Base-by-base conservation (phyloP, 331 rosid species). In the Erythrophleum ivorense region DNA sequence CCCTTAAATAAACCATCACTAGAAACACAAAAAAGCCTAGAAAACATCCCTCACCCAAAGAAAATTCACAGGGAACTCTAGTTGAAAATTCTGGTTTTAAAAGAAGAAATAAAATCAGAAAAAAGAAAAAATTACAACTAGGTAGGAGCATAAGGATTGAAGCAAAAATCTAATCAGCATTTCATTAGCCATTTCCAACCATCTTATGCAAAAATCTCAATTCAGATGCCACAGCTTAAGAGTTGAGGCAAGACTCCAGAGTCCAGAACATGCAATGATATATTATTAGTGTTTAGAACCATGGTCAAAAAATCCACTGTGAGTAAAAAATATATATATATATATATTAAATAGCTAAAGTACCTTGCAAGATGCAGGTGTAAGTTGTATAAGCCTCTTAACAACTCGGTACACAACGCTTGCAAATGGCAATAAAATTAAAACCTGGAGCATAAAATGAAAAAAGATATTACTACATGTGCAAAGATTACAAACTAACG, bases 321-420 rank as follows among this genome's bases (percentile, higher is more conserved):
- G 3, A 71, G 13, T 18, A 12, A 18, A 16, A 77, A 0, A 24
- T 24, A 24, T 24, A 24, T 24, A 24, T 24, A 1, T 24, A 24
- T 24, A 75, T 2, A 31, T 12, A 45, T 21, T 46, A 72, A 41
- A 21, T 48, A 48, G 75, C 19, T 31, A 80, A 76, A 70, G 63
- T 88, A 95, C 99, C 96, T 88, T 95, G 90, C 81, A 78, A 62
- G 90, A 86, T 78, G 94, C 81, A 68, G 99, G 99, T 19, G 96
- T 88, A 43, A 95, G 94, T 5, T 90, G 90, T 76, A 95, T 83
- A 73, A 95, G 86, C 91, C 98, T 93, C 91, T 90, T 92, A 59
- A 95, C 94, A 84, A 91, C 92, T 81, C 92, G 92, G 13, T 85
- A 85, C n/a, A 88, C 80, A 45, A 86, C 87, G 88, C 93, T 89